Evolutionary conservation across 108 stramenopile genomes (phyloP).

Genomic region (Aurantiochytrium sp.): DNA sequence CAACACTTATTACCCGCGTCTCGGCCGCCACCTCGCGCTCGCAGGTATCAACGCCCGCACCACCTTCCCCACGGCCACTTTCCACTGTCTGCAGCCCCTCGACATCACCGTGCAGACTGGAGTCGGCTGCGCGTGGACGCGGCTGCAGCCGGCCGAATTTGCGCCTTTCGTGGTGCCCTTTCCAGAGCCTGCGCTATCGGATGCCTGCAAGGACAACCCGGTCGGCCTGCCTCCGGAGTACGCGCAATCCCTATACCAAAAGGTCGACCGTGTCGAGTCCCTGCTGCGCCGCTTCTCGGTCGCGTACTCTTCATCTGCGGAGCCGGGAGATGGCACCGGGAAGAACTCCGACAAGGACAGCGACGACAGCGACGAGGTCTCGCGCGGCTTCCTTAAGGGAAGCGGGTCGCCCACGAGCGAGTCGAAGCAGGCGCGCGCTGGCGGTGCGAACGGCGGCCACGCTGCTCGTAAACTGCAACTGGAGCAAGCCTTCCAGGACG

Average conservation of each 20-base stretch:
- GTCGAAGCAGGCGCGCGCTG: background rate
- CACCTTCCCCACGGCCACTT: background rate
- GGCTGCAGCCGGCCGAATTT: background rate
- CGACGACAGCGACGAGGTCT: background rate
- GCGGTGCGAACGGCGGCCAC: background rate
- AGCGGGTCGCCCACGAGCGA: background rate
- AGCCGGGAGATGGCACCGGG: background rate
- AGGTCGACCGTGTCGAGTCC: background rate
- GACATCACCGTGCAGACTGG: background rate
- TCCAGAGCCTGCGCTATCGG: background rate
- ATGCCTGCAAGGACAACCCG: background rate
- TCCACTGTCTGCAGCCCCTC: background rate
- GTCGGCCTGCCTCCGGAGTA: background rate
- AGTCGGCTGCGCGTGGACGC: background rate
- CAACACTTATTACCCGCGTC: slow-evolving; percentile 8
- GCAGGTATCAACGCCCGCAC: background rate
- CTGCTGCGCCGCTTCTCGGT: background rate
- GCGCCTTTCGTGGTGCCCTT: background rate
- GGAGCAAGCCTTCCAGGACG: background rate
- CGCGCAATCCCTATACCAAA: background rate
- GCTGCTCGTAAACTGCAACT: background rate
- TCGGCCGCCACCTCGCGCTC: background rate
- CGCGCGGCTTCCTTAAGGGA: too few relatives aligned
- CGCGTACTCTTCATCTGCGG: background rate
- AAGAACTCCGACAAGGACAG: background rate